Conservation (phyloP, 73 alveolate species). For the Paramecium octaurelia region DNA sequence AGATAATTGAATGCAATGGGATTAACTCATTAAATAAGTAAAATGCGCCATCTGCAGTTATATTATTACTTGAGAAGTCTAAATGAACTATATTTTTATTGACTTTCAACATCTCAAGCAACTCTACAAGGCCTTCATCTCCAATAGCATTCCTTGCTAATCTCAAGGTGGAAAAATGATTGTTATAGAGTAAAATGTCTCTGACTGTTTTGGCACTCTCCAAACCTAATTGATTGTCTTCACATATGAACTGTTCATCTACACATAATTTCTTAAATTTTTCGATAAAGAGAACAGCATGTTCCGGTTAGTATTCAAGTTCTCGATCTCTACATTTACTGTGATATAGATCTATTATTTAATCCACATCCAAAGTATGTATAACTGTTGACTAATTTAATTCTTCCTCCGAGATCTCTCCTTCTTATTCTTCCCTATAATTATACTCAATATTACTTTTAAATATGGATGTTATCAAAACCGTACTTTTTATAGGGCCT, state of each 20-base stretch:
- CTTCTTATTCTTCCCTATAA: background rate
- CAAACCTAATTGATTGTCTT: conserved; percentile 11
- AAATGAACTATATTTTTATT: conserved; percentile 43
- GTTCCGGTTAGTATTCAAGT: conserved; percentile 5
- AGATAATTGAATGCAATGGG: background rate
- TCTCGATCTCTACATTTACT: conserved; percentile 16
- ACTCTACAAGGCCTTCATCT: conserved; percentile 45
- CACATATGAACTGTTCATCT: background rate
- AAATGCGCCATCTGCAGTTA: conserved; percentile 60
- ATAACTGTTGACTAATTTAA: background rate
- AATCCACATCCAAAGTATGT: conserved; percentile 16
- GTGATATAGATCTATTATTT: background rate
- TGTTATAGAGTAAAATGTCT: background rate
- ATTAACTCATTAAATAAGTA: conserved; percentile 28
- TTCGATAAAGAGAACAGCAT: background rate
- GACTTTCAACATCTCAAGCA: background rate
- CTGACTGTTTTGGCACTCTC: background rate
- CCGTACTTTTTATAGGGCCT: conserved; percentile 22
- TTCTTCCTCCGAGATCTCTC: background rate
- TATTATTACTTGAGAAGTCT: conserved; percentile 60
- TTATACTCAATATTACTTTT: background rate
- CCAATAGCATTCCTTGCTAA: conserved; percentile 45
- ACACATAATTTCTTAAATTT: background rate
- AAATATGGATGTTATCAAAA: conserved; percentile 20
- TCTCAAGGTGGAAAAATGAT: background rate